Percentiles rank a stretch among this genome's conserved stretches.
Evolutionary conservation across 306 rosid species (phyloP).

Genomic region (Argentina anserina): DNA sequence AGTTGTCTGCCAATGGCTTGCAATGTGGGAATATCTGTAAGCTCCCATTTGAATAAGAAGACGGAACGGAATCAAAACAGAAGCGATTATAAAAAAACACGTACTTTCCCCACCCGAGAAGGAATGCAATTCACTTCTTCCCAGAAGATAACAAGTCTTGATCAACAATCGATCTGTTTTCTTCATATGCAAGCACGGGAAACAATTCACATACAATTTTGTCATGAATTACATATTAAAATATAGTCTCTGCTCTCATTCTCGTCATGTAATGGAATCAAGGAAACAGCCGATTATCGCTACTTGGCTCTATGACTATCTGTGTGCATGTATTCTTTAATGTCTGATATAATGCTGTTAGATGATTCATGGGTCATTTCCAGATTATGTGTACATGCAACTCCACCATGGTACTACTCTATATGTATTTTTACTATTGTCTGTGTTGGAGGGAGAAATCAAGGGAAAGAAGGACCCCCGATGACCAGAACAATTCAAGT

Average conservation of each 20-base stretch:
- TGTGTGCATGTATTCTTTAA: no score
- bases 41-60: constrained; percentile 15
- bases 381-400: constrained; percentile 10
- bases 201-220: constrained; percentile 22
- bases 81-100: not conserved
- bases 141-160: constrained; percentile 32
- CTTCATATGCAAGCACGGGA: constrained; percentile 26
- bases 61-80: constrained; percentile 15
- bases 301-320: not conserved
- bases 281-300: constrained; percentile 48
- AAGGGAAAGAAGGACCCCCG: not conserved
- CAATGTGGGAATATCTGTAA: constrained; percentile 25
- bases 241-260: constrained; percentile 31
- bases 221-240: not conserved
- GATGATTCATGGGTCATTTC: not conserved
- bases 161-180: constrained; percentile 30
- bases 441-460: no score
- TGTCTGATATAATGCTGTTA: constrained; percentile 11
- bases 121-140: constrained; percentile 35
- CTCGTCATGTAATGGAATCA: constrained; percentile 50
- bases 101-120: constrained; percentile 26
- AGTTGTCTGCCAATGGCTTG: constrained; percentile 36
- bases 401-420: constrained; percentile 12
- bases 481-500: not conserved
- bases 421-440: no score